Evolutionary conservation across 106 monocot genomes (phyloP), one percentile per base, ranked within the genome.

Genomic region (Posidonia australis): DNA sequence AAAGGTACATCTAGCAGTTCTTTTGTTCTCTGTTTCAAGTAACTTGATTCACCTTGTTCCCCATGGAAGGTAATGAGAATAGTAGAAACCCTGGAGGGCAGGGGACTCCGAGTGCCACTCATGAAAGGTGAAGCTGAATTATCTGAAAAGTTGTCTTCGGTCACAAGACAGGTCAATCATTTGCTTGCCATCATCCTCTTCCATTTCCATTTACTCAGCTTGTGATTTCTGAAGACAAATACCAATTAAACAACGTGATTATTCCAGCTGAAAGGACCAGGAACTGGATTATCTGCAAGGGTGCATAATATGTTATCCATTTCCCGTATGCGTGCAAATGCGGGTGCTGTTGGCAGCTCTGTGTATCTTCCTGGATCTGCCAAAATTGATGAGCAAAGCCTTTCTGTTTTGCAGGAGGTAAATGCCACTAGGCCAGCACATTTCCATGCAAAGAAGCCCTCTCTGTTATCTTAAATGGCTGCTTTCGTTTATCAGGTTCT

Each of bases 321-420:
- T 62, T 64, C 86, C 70, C 87, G 87, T 18, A 77, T 80, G 49
- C 82, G 78, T 63, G 82, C 77, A 30, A 90, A 81, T 58, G 69
- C 72, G 23, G 81, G 81, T 19, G 67, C 64, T 21, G 41, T 70
- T 23, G 81, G 79, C 19, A 67, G 74, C 51, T 63, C 64, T n/a
- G 32, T 75, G 17, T 77, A 77, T 69, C 74, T 87, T 67, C 83
- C 84, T 1, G 76, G 74, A 24, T 90, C 84, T 2, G 54, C 79
- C 36, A 98, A 79, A 71, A 83, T 98, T 16, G 63, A 90, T 26
- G 96, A 90, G 31, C 87, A 74, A 57, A 90, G 87, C 67, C 79
- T 98, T 63, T 64, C 77, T 6, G 87, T 87, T 7, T 51, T 98
- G 72, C 90, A 90, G 62, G 96, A 90, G 80, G 96, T 90, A 62